Evolutionary conservation across 2,329 filamentous ascomycete species (phyloP), one percentile per base, ranked within the genome.

Genomic region (Aureobasidium namibiae): DNA sequence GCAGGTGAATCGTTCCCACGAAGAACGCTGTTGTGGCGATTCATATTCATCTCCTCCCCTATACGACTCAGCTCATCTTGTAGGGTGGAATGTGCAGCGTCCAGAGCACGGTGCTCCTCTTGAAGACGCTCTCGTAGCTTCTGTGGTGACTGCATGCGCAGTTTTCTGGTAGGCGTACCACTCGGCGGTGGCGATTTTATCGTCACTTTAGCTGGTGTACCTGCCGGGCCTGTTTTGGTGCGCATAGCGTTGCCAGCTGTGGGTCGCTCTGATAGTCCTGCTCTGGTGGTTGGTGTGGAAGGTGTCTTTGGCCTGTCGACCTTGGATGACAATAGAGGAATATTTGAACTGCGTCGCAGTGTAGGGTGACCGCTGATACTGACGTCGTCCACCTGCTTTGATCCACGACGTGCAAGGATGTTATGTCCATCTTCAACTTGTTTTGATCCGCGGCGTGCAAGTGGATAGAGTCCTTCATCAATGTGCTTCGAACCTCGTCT

Each of bases 61-160:
- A 96, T 92, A 63, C 87, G 87, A 53, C 83, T 83, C 9, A 96
- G 77, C 69, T 96, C 92, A 4, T 84, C 82, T 70, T 87, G 84
- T 14, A 96, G 74, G 3, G 81, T 81, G 2, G 81, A 79, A 62
- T 92, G 89, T 0, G 86, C 84, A 9, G 85, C 83, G 5, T 85
- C 83, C 16, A 92, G 83, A 0, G 86, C 82, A 59, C 82, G 84
- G 72, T 91, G 90, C 70, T 96, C 91, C 49, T 83, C 86, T 66
- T 92, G 87, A 0, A 96, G 79, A 34, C 92, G 86, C 74, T 96
- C 92, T 18, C 92, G 88, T 44, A 86, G 75, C 72, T 85, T 85
- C 65, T 84, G 82, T 3, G 83, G 82, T 38, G 80, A 84, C 66
- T 85, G 83, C 78, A 85, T 80, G 42, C 78, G 76, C 21, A 92